Evolutionary conservation across 2,329 filamentous ascomycete genomes (phyloP), one percentile per base, ranked within the genome.

Genomic region (Microdochium bolleyi): DNA sequence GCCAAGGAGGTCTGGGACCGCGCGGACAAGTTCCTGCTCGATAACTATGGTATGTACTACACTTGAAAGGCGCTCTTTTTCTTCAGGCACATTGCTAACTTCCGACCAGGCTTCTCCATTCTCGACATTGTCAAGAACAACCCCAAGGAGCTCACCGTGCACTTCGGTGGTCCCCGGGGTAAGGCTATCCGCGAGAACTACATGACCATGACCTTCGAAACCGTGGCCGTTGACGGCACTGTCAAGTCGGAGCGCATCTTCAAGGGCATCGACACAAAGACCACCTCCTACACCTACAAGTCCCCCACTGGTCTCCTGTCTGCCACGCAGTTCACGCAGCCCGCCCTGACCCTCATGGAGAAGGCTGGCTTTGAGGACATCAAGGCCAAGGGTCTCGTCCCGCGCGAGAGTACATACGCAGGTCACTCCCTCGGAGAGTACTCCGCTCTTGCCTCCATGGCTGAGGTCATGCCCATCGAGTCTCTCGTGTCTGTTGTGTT

Each of bases 91-190:
- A 24, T 21, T 46, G 49, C 49, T 61, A 56, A 58, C 27, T 19
- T n/a, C 21, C 50, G 44, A 48, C 19, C 56, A 90, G 86, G 89
- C 63, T 96, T 99, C 66, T 92, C 92, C 5, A 99, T 99, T 64
- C 95, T 92, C 67, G 92, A 97, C 73, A 99, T 99, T 64, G 94
- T 99, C 71, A 95, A 91, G 80, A 99, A 97, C 78, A 99, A 99
- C 74, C 94, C 94, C 58, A 96, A 96, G 79, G 94, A 97, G 74
- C 85, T 99, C 52, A 99, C 95, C 4, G 89, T 99, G 59, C 89
- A 99, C 77, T 99, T 99, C 66, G 94, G 95, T 75, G 94, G 94
- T 49, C 91, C 94, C 56, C 88, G 90, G 54, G 94, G 94, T 67
- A 99, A 97, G 76, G 91, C 90, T 51, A 99, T 99, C 62, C 90